These are phyloP conservation scores for Chalara sp. DNA, from an alignment of 2,329 filamentous ascomycete species.

Conservation along the genomic window DNA sequence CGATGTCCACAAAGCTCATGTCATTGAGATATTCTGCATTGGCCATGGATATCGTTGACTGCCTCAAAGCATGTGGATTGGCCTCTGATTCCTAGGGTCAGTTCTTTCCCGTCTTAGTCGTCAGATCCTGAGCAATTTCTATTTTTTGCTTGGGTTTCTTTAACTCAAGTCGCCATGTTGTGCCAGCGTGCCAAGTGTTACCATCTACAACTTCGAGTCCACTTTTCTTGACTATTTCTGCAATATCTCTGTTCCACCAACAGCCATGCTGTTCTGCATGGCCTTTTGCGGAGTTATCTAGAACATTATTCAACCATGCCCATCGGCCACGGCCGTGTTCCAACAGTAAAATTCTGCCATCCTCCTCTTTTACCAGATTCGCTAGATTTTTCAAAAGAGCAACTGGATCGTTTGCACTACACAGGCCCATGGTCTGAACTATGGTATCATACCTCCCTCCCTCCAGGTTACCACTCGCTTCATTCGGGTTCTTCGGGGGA, in stretches of 20 bases:
- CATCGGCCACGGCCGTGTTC: slow-evolving; percentile 55
- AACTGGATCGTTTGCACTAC: slow-evolving; percentile 52
- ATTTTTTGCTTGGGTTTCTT: slow-evolving; percentile 16
- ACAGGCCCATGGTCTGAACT: slow-evolving; percentile 58
- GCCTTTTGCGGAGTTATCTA: slow-evolving; percentile 47
- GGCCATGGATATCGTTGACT: no score
- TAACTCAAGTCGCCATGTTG: slow-evolving; percentile 52
- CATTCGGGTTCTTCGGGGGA: slow-evolving; percentile 17
- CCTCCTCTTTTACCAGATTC: slow-evolving; percentile 41
- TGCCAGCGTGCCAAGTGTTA: slow-evolving; percentile 48
- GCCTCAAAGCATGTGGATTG: no score
- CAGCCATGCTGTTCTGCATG: slow-evolving; percentile 57
- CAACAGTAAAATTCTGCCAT: slow-evolving; percentile 53
- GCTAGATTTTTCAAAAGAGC: slow-evolving; percentile 48
- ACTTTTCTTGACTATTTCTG: slow-evolving; percentile 45
- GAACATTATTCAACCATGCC: slow-evolving; percentile 45
- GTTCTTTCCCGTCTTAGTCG: no score
- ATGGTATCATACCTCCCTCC: slow-evolving; percentile 49
- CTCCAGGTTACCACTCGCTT: slow-evolving; percentile 16
- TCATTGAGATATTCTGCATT: no score
- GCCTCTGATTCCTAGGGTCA: no score
- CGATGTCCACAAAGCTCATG: no score
- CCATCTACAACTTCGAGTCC: slow-evolving; percentile 51
- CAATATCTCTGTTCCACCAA: slow-evolving; percentile 63
- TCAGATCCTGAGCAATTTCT: no score